Evolutionary conservation across 2,329 filamentous ascomycete species (phyloP).

Genomic region (Annulohypoxylon truncatum): DNA sequence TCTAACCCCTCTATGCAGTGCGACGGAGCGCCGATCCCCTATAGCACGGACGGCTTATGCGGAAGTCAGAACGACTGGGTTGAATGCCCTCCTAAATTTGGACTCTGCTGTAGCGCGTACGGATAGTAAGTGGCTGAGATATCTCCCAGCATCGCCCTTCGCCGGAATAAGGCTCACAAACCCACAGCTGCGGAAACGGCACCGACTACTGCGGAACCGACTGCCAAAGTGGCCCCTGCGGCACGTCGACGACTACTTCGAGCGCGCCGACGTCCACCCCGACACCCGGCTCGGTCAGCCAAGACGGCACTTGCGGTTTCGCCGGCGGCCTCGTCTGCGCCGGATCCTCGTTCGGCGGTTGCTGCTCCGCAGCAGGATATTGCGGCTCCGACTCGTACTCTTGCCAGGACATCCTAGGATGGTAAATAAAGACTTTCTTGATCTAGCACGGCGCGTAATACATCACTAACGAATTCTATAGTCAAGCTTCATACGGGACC

Average conservation of each 20-base stretch:
- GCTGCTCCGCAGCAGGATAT: slow-evolving; percentile 7
- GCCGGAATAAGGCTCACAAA: not conserved
- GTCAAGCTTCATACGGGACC: not conserved
- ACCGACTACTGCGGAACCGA: slow-evolving; percentile 1
- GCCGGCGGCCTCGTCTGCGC: not conserved
- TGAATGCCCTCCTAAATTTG: slow-evolving; percentile 12
- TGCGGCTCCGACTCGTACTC: not conserved
- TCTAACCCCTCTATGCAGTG: not conserved
- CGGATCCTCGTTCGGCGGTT: slow-evolving; percentile 3
- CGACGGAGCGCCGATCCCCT: slow-evolving; percentile 2
- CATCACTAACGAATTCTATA: not conserved
- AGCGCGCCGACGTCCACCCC: not conserved
- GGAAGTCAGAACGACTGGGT: slow-evolving; percentile 4
- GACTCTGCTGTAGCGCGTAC: slow-evolving; percentile 8
- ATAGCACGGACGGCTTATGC: slow-evolving; percentile 3
- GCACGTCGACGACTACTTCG: not conserved
- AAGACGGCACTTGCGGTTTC: slow-evolving; percentile 10
- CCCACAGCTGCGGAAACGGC: not conserved
- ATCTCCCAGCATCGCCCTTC: not conserved
- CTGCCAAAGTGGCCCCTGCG: slow-evolving; percentile 8
- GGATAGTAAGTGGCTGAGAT: not conserved
- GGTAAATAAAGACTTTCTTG: slow-evolving; percentile 2
- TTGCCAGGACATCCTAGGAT: slow-evolving; percentile 6
- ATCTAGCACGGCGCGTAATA: too few species aligned
- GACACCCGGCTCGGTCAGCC: not conserved